These are phyloP conservation scores for Silene conica DNA, from an alignment of 148 eudicot species.

Conservation along the genomic window DNA sequence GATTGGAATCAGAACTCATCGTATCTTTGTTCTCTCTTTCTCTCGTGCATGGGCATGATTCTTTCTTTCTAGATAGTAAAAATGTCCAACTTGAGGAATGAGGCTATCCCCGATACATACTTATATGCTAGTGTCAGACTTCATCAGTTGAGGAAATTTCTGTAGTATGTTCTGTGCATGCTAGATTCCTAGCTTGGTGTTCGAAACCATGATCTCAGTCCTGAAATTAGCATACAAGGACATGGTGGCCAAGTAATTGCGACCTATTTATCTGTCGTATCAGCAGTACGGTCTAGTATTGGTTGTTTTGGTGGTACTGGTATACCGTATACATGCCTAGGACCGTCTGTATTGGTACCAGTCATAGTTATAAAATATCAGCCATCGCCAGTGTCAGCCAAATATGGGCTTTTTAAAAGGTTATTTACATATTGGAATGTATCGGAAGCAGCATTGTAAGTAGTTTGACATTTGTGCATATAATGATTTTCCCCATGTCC, in stretches of 20 bases:
- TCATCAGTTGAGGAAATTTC: not conserved
- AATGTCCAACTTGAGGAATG: not conserved
- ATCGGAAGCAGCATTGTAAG: not conserved
- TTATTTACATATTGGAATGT: not conserved
- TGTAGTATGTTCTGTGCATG: not conserved
- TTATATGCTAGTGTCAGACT: not conserved
- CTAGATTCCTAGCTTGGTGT: not conserved
- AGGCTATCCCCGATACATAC: not conserved
- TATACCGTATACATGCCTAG: not conserved
- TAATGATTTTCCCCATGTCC: not conserved
- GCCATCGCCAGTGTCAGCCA: not conserved
- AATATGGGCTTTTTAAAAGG: not conserved
- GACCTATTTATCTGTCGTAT: not conserved
- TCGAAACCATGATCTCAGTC: not conserved
- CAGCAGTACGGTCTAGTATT: not conserved
- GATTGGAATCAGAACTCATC: not conserved
- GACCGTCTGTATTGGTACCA: not conserved
- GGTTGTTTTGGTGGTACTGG: not conserved
- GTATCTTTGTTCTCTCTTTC: not conserved
- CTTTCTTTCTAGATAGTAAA: constrained; percentile 2
- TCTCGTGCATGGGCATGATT: not conserved
- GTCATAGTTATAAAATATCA: not conserved
- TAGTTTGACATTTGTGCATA: not conserved
- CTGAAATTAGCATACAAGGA: not conserved
- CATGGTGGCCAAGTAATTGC: not conserved